phyloP scores from a whole-genome alignment of 306 rosid species.

The Senna tora region DNA sequence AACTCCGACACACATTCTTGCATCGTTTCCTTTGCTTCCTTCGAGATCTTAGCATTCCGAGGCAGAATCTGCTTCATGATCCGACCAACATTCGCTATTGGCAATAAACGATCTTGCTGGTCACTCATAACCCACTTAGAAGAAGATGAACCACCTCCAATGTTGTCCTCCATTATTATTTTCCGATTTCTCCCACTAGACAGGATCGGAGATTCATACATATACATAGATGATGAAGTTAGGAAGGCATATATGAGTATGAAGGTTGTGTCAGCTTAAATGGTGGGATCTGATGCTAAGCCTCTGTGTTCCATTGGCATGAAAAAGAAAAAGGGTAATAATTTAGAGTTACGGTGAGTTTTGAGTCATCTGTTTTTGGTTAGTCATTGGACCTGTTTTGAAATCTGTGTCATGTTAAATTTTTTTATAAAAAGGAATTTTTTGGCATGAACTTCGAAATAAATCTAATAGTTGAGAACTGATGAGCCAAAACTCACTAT shows the following conservation, averaged over 20 bases:
- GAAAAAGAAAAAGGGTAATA: too few relatives aligned
- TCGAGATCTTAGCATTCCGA: conserved; percentile 79
- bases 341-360: too few relatives aligned
- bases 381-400: too few relatives aligned
- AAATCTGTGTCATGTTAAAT: too few relatives aligned
- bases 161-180: conserved; percentile 44
- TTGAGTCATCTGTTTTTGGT: too few relatives aligned
- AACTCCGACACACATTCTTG: conserved; percentile 95
- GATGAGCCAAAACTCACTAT: too few relatives aligned
- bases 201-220: too few relatives aligned
- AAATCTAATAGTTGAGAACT: too few relatives aligned
- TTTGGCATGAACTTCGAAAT: too few relatives aligned
- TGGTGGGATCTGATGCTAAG: conserved; percentile 43
- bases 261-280: conserved; percentile 7
- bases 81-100: conserved; percentile 91
- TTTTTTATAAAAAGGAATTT: too few relatives aligned
- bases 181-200: neutral
- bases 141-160: conserved; percentile 41
- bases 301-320: conserved; percentile 25
- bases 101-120: conserved; percentile 85
- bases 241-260: too few relatives aligned
- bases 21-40: conserved; percentile 93
- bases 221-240: neutral
- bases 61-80: conserved; percentile 94
- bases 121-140: conserved; percentile 53